Evolutionary conservation across 306 rosid species (phyloP), one percentile per base, ranked within the genome.

Genomic region (Ormosia emarginata): DNA sequence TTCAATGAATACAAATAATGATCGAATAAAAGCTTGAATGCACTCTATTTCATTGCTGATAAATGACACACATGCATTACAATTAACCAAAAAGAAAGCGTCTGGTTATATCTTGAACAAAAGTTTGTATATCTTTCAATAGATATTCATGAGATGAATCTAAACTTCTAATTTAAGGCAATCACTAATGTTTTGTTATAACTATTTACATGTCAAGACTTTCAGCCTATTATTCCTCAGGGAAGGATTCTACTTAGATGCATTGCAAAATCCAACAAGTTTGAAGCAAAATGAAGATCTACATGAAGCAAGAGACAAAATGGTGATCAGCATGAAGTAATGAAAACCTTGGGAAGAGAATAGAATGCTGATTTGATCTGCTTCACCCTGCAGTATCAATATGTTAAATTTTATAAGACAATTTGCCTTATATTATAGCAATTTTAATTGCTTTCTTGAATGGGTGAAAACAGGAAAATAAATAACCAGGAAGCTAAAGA

Each of bases 291-390:
- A 18, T 9, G 78, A 30, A 64, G 53, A 74, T 65, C 58, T 2
- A 29, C 34, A 57, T 6, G 39, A 62, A 24, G 63, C 41, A 71
- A 61, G 46, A 83, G 41, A 24, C 5, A 40, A 71, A 72, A 69
- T 12, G 34, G 12, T 18, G 55, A 46, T 46, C 34, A 81, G 72
- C 55, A 62, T 3, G 44, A 78, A 40, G 39, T 12, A 67, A 64
- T 34, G 40, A 64, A 63, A 78, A 91, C 97, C 97, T 93, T 93
- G 46, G 92, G 39, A 84, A 93, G 73, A 65, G 94, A 74, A 85
- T 93, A 93, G 90, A 91, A 93, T n/a, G 98, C 92, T 40, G 98
- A 93, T 71, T 90, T 93, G 89, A 93, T 93, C 90, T 91, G 96
- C 87, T 90, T 87, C 90, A 89, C 86, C 84, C 97, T 91, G 89